Evolutionary conservation across 805 yeast species (phyloP), one percentile per base, ranked within the genome.

Genomic region (Kazachstania taianensis): DNA sequence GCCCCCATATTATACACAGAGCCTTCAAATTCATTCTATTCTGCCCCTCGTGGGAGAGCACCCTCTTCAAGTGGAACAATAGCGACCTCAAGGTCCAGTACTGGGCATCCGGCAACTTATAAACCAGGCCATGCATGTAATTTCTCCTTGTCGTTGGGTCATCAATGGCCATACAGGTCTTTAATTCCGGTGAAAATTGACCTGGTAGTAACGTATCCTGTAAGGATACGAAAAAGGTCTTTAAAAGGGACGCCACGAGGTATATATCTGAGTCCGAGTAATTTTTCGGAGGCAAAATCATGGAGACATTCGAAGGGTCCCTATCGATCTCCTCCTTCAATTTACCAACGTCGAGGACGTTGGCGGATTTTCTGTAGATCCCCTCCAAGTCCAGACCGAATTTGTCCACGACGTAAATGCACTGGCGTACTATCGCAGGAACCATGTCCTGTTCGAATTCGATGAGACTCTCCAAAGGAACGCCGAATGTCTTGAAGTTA

Each of bases 1-100:
- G 94, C 0, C 96, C 96, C 98, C 98, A 92, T 26, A 89, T 86
- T 27, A 84, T 83, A 32, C 94, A 83, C 48, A 92, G 59, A 41
- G 81, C 79, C 50, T 79, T 78, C 39, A 78, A 68, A 32, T 76
- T 76, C 98, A 92, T 92, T 53, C 92, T 70, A 54, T 86, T 85
- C 24, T 60, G 47, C 15, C 67, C 67, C 49, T 77, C 78, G 38
- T 75, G 67, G 20, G 70, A 69, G 26, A 79, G 74, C 10, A 92
- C 78, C 38, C 79, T 72, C 42, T 79, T 76, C 42, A 92, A 71
- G 57, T 92, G 99, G 68, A 89, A 84, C 2, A 87, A 64, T 45
- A 92, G 63, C 24, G 84, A 75, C 45, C 96, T 67, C 46, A 92
- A 67, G 0, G 97, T 87, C 67, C 94, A 87, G 57, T 92, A 92